Percentiles rank a stretch among this genome's conserved stretches.
Conservation (phyloP, 108 stramenopile species). For the Conticribra guillardii region DNA sequence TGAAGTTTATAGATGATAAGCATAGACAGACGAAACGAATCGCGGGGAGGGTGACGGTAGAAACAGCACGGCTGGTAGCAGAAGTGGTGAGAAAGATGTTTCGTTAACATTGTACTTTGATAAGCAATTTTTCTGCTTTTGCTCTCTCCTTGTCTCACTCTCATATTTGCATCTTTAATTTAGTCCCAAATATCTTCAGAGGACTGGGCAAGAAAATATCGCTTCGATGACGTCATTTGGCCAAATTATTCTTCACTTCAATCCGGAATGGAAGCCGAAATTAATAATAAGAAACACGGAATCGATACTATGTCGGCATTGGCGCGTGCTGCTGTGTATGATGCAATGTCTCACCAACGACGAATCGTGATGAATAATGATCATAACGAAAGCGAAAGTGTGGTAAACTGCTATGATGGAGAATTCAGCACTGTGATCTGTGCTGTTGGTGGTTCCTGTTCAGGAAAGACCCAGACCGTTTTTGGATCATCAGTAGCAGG, state of each 20-base stretch:
- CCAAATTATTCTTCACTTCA: neutral
- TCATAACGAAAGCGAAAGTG: neutral
- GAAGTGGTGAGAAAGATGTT: slow-evolving; percentile 51
- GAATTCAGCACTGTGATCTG: slow-evolving; percentile 32
- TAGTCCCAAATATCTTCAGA: slow-evolving; percentile 55
- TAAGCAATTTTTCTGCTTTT: neutral
- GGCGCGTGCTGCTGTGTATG: slow-evolving; percentile 29
- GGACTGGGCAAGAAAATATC: slow-evolving; percentile 57
- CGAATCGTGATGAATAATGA: neutral
- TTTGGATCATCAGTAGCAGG: slow-evolving; percentile 31
- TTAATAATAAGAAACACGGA: neutral
- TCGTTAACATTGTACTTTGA: neutral
- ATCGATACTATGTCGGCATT: slow-evolving; percentile 30
- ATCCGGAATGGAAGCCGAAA: neutral
- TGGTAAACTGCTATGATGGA: neutral
- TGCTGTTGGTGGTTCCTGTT: slow-evolving; percentile 27
- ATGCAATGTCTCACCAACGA: neutral
- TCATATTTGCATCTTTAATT: neutral
- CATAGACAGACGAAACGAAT: slow-evolving; percentile 48
- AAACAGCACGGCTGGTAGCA: slow-evolving; percentile 75
- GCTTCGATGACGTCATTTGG: slow-evolving; percentile 52
- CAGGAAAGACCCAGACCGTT: slow-evolving; percentile 33
- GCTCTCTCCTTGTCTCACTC: neutral
- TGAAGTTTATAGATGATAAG: neutral
- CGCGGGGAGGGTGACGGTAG: slow-evolving; percentile 65